Conservation (phyloP, 78 protist genomes). For the Cyanophora paradoxa region DNA sequence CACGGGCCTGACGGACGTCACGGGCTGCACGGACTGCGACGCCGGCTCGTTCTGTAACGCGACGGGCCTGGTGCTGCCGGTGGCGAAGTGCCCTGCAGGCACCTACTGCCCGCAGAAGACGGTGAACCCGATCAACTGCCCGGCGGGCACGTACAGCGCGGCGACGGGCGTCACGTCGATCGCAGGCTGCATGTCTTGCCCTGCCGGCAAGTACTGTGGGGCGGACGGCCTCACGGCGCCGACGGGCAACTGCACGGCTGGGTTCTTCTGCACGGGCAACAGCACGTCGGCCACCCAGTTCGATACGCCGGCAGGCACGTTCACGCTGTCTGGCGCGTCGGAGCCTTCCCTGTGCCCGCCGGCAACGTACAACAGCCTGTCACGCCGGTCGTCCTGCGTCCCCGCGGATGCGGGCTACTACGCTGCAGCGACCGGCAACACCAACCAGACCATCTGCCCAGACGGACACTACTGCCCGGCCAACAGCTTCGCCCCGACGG, state of each 20-base stretch:
- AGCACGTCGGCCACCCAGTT: neutral
- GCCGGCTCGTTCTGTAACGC: neutral
- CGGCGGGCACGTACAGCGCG: neutral
- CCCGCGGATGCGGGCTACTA: conserved; percentile 54
- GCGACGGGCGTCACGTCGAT: too few species aligned
- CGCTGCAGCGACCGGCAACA: neutral
- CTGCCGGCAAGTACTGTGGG: too few species aligned
- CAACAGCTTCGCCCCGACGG: neutral
- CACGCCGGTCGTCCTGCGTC: neutral
- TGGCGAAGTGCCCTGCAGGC: neutral
- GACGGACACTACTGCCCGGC: conserved; percentile 37
- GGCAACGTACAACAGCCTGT: neutral
- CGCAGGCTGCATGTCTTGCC: too few species aligned
- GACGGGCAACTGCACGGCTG: too few species aligned
- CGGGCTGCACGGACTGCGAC: too few species aligned
- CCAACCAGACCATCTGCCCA: neutral
- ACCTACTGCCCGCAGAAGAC: conserved; percentile 9
- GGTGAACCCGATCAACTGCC: conserved; percentile 23
- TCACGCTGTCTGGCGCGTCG: neutral
- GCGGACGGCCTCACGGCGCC: too few species aligned
- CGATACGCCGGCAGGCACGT: neutral
- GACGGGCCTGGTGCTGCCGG: neutral
- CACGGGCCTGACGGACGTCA: too few species aligned
- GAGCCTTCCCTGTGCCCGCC: conserved; percentile 19
- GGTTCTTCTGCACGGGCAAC: too few species aligned